These are phyloP conservation scores for Bocquillonia castaneifolia DNA, from an alignment of 441 rosid genomes.

Conservation along the genomic window DNA sequence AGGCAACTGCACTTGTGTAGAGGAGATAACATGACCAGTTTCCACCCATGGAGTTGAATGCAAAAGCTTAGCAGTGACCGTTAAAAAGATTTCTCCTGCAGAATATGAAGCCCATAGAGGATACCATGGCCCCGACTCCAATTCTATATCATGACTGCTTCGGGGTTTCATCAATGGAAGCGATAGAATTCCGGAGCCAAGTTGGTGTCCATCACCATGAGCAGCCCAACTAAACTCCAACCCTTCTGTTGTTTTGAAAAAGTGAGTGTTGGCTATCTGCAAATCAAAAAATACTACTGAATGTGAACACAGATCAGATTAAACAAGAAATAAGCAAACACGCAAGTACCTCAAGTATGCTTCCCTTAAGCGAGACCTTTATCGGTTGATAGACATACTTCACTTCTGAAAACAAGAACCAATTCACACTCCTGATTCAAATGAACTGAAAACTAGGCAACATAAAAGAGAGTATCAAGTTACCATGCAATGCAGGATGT, in stretches of 20 bases:
- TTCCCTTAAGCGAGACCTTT: slow-evolving; percentile 55
- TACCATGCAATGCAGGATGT: slow-evolving; percentile 92
- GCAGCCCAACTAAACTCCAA: slow-evolving; percentile 66
- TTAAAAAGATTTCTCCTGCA: slow-evolving; percentile 63
- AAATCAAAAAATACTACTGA: slow-evolving; percentile 24
- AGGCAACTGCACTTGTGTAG: slow-evolving; percentile 72
- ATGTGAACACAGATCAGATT: slow-evolving; percentile 19
- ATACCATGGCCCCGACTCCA: slow-evolving; percentile 84
- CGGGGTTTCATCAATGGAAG: slow-evolving; percentile 65
- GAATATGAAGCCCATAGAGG: slow-evolving; percentile 56
- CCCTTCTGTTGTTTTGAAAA: slow-evolving; percentile 63
- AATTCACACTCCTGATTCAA: slow-evolving; percentile 22
- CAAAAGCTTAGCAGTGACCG: slow-evolving; percentile 50
- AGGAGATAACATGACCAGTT: slow-evolving; percentile 74
- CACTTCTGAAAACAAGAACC: slow-evolving; percentile 61
- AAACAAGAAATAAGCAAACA: slow-evolving; percentile 18
- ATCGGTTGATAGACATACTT: slow-evolving; percentile 82
- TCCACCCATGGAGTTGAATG: slow-evolving; percentile 71
- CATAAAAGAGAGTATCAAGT: slow-evolving; percentile 16
- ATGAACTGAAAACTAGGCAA: slow-evolving; percentile 1
- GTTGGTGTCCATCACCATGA: slow-evolving; percentile 64
- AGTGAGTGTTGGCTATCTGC: slow-evolving; percentile 68
- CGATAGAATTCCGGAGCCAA: slow-evolving; percentile 70
- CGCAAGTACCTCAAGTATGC: slow-evolving; percentile 48
- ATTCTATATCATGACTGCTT: slow-evolving; percentile 52